Percentiles rank a stretch among this genome's conserved stretches.
These are phyloP conservation scores for Colletotrichum acutatum DNA, from an alignment of 2,329 filamentous ascomycete species.

Conservation along the genomic window DNA sequence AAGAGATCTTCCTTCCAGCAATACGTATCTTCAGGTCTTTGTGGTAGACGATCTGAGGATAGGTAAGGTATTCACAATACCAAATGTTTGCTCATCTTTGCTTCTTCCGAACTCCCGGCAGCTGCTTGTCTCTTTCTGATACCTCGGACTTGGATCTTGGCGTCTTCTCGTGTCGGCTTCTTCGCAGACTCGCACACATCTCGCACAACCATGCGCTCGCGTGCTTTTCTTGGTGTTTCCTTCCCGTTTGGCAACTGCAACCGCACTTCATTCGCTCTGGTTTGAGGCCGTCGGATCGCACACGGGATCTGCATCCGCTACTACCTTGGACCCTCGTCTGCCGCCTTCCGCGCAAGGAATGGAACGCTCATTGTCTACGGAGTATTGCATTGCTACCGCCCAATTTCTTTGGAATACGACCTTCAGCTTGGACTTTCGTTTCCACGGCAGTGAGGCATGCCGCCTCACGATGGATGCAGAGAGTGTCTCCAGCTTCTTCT, in stretches of 20 bases:
- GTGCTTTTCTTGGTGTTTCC: background rate
- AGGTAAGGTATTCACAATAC: background rate
- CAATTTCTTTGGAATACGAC: background rate
- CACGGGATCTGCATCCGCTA: background rate
- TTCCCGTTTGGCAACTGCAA: conserved; percentile 1
- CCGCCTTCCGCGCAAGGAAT: background rate
- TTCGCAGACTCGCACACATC: background rate
- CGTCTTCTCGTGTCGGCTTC: background rate
- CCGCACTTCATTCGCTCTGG: background rate
- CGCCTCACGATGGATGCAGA: background rate
- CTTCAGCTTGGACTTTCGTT: background rate
- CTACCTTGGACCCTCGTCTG: background rate
- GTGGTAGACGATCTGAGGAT: too few relatives aligned
- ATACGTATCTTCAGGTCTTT: background rate
- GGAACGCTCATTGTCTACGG: background rate
- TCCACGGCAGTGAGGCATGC: background rate
- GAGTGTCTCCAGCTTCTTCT: background rate
- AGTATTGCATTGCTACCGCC: background rate
- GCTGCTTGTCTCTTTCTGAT: conserved; percentile 1
- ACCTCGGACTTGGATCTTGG: background rate
- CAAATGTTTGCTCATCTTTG: background rate
- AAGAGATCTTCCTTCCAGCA: background rate
- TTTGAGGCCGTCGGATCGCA: conserved; percentile 8
- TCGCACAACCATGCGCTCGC: background rate
- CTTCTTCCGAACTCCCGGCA: background rate